Base-by-base conservation (phyloP, 2,329 filamentous ascomycete species). In the Hymenoscyphus linearis region DNA sequence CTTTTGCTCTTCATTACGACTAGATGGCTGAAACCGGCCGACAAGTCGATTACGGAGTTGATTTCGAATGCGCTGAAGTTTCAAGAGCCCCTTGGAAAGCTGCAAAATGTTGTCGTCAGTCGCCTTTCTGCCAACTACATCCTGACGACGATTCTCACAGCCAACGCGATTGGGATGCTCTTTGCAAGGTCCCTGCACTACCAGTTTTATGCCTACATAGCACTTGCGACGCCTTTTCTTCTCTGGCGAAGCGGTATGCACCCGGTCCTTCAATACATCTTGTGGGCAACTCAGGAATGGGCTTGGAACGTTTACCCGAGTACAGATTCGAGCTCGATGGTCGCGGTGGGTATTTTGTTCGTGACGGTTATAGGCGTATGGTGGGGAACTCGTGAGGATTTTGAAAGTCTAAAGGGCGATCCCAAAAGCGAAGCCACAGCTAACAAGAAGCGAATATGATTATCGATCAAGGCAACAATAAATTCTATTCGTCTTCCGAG, bases 251-350 rank as follows among this genome's bases (percentile, higher is more conserved):
- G 83, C 53, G 83, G 83, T 0, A 74, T 85, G 68, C 82, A 85
- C 66, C 85, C 85, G 0, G 67, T 85, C 12, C 70, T 85, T 56
- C 80, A 87, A 62, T 84, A 84, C 72, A 72, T 73, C 10, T 66
- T 87, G 10, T 90, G 86, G 85, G 80, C 76, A 2, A 77, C 80
- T 61, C 88, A 91, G 70, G 88, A 91, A 73, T 87, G 84, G 82
- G 86, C 85, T 13, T 91, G 88, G 88, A 89, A 90, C 71, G 81
- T 87, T 10, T 91, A 85, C 73, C 88, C 88, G 14, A 89, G 86
- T 72, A 89, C 87, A 36, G 75, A 80, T 59, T 65, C 72, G 37
- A 90, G 87, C 73, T 90, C 87, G 5, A 74, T 76, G 64, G 77
- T 82, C 5, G 93, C 92, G 9, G 89, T 99, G 14, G 80, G 80